Conservation (phyloP, 179 eudicot genomes). For the Spinacia oleracea region DNA sequence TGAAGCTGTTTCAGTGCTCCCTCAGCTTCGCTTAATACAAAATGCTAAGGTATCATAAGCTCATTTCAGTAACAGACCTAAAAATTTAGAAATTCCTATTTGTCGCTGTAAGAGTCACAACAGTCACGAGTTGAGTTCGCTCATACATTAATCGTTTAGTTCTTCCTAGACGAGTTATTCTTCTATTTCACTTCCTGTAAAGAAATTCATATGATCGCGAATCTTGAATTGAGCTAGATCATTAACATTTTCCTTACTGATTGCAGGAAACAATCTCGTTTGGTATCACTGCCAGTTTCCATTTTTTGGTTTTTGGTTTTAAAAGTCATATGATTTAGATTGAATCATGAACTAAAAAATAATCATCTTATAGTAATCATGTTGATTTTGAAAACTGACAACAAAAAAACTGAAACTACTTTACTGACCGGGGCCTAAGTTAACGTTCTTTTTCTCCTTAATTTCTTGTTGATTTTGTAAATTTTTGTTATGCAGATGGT, state of each 20-base stretch:
- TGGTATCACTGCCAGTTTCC: too few species aligned
- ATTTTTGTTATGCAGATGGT: slow-evolving; percentile 16
- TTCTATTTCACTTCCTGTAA: background rate
- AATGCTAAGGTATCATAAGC: slow-evolving; percentile 7
- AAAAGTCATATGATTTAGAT: too few species aligned
- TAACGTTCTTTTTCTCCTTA: background rate
- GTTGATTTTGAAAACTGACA: too few species aligned
- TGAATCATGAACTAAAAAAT: too few species aligned
- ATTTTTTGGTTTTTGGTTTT: too few species aligned
- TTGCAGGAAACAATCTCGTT: background rate
- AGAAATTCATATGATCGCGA: too few species aligned
- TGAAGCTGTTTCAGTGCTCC: slow-evolving; percentile 10
- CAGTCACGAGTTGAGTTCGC: background rate
- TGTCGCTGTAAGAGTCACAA: background rate
- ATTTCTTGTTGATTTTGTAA: background rate
- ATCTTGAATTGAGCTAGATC: background rate
- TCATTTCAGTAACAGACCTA: too few species aligned
- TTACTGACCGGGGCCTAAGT: too few species aligned
- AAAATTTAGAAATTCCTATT: background rate
- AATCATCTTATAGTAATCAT: too few species aligned
- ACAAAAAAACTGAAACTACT: too few species aligned
- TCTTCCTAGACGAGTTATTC: background rate
- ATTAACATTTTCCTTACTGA: background rate
- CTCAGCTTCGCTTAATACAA: slow-evolving; percentile 11
- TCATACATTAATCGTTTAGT: background rate